Evolutionary conservation across 805 yeast genomes (phyloP), one percentile per base, ranked within the genome.

Genomic region (Lachancea sp.): DNA sequence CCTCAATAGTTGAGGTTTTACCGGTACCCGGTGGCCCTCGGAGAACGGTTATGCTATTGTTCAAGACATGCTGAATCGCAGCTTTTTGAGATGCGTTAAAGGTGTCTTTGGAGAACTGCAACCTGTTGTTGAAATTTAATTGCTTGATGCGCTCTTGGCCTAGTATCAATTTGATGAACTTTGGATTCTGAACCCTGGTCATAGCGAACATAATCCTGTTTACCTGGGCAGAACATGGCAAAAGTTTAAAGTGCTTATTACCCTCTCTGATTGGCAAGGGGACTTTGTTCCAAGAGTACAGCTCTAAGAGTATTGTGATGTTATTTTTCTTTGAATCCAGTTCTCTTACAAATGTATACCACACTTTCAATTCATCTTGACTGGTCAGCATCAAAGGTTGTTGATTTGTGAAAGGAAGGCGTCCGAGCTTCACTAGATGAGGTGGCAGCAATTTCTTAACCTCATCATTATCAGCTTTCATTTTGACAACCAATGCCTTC

Each of bases 1-100:
- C 89, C 36, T 80, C 77, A 20, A 83, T 63, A 0, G 88, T 82
- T 34, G 80, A 76, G 0, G 90, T 83, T 56, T 82, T 82, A 41
- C 90, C 90, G 0, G 90, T 83, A 11, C 89, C 90, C 2, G 89
- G 89, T 1, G 90, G 90, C 2, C 89, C 90, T 58, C 81, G 89
- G 15, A 83, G 67, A 13, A 82, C 49, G 2, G 78, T 77, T 29
- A 69, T 72, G 17, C 71, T 64, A 51, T 67, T 75, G 53, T 67
- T 72, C 43, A 70, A 58, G 6, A 69, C 78, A 31, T 77, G 72
- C 45, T 75, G 78, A 30, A 66, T 53, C 2, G 80, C 80, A 23
- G 67, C 65, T 46, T 74, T 74, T 45, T 78, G 84, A 0, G 83
- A 78, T 5, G 69, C 74, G 51, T 78, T 78, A 45, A 78, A 68